These are phyloP conservation scores for Cynara cardunculus DNA, from an alignment of 129 eudicot species.

Conservation along the genomic window DNA sequence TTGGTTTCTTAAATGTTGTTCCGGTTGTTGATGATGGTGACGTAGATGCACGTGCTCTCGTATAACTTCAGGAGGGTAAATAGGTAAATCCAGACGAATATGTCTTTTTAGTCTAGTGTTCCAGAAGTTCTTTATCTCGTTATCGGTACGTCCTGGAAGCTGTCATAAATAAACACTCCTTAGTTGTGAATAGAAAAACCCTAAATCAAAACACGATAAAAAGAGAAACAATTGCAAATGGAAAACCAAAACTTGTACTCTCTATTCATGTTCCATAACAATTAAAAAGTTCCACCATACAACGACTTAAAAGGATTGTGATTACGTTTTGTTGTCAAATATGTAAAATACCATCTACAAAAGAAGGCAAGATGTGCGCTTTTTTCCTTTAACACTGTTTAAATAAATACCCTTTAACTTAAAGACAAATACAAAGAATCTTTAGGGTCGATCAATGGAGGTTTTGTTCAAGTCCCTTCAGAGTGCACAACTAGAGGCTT, in stretches of 20 bases:
- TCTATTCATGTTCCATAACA: neutral
- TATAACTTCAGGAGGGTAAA: constrained; percentile 42
- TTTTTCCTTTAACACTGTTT: too few relatives aligned
- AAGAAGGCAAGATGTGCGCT: too few relatives aligned
- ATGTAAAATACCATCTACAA: too few relatives aligned
- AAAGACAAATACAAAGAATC: too few relatives aligned
- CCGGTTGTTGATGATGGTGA: neutral
- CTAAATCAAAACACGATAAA: neutral
- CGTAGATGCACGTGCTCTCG: neutral
- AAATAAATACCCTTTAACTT: too few relatives aligned
- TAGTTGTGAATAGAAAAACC: neutral
- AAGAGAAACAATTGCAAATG: neutral
- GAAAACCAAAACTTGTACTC: neutral
- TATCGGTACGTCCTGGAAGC: constrained; percentile 73
- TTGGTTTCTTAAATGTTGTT: neutral
- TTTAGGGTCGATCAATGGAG: too few relatives aligned
- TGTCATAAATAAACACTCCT: constrained; percentile 4
- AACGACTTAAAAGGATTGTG: too few relatives aligned
- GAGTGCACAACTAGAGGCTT: too few relatives aligned
- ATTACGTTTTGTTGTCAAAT: too few relatives aligned
- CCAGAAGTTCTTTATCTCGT: constrained; percentile 76
- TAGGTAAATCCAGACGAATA: constrained; percentile 44
- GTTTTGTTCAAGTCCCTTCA: too few relatives aligned
- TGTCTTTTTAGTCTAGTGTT: constrained; percentile 52
- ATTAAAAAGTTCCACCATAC: neutral